These are phyloP conservation scores for thale cress (Arabidopsis thaliana) DNA, from an alignment of 345 rosid species.

Conservation along the genomic window DNA sequence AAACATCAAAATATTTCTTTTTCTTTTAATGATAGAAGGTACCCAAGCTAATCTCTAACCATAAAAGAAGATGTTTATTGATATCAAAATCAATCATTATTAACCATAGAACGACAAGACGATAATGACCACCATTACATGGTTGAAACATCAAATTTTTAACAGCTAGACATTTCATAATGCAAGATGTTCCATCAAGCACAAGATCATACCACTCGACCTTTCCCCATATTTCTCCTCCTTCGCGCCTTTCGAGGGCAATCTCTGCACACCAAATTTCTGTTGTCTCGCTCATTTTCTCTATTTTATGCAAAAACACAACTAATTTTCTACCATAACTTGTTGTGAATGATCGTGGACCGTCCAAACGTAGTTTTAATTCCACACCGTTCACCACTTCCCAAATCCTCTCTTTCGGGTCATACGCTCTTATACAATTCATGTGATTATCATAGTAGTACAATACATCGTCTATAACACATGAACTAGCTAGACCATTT, in stretches of 20 bases:
- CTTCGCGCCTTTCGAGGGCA: neutral
- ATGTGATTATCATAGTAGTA: conserved; percentile 13
- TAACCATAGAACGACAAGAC: neutral
- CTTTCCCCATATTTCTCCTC: conserved; percentile 10
- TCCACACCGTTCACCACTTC: conserved; percentile 4
- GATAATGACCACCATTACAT: conserved; percentile 9
- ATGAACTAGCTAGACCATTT: neutral
- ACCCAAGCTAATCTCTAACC: neutral
- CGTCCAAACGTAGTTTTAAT: neutral
- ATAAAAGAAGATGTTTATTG: too few species aligned
- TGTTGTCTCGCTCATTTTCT: neutral
- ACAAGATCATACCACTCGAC: conserved; percentile 10
- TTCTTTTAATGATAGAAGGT: too few species aligned
- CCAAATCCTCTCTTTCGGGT: neutral
- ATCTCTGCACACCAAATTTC: conserved; percentile 27
- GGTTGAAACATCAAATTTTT: conserved; percentile 6
- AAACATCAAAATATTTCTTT: too few species aligned
- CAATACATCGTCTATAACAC: conserved; percentile 3
- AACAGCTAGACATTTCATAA: conserved; percentile 20
- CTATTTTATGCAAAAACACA: conserved; percentile 15
- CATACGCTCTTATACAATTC: conserved; percentile 7
- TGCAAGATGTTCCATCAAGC: neutral
- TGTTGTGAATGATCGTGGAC: neutral
- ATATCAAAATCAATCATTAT: neutral
- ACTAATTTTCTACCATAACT: neutral